Percentiles rank a stretch among this genome's conserved stretches.
Evolutionary conservation across 148 eudicot species (phyloP).

Genomic region (Rhododendron griersonianum): DNA sequence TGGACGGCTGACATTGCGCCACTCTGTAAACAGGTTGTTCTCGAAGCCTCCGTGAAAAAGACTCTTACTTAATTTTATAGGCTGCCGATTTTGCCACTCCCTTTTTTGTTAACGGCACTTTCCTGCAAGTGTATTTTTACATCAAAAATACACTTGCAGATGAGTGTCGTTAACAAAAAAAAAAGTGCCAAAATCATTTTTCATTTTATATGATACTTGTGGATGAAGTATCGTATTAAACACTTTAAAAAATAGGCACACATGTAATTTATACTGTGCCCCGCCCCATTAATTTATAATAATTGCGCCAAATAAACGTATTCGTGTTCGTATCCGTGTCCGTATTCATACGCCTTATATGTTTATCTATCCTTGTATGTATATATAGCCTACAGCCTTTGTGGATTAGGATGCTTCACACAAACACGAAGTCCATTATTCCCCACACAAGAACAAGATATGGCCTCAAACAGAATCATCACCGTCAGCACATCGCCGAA

Average conservation of each 20-base stretch:
- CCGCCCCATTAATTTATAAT: neutral
- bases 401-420: neutral
- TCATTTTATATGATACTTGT: neutral
- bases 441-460: neutral
- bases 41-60: no score
- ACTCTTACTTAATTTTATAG: no score
- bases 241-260: neutral
- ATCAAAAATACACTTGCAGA: no score
- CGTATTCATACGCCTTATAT: neutral
- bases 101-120: no score
- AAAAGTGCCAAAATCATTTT: no score
- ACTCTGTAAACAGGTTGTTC: no score
- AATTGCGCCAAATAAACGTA: neutral
- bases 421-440: neutral
- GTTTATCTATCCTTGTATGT: neutral
- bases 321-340: no score
- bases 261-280: neutral
- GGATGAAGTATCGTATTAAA: neutral
- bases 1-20: no score
- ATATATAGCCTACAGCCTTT: neutral
- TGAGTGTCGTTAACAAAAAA: no score
- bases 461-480: slow-evolving; percentile 5
- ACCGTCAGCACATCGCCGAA: slow-evolving; percentile 10
- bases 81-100: no score
- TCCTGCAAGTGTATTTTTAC: no score